These are phyloP conservation scores for Pseudogymnoascus sp. DNA, from an alignment of 2,329 filamentous ascomycete genomes.

Conservation along the genomic window DNA sequence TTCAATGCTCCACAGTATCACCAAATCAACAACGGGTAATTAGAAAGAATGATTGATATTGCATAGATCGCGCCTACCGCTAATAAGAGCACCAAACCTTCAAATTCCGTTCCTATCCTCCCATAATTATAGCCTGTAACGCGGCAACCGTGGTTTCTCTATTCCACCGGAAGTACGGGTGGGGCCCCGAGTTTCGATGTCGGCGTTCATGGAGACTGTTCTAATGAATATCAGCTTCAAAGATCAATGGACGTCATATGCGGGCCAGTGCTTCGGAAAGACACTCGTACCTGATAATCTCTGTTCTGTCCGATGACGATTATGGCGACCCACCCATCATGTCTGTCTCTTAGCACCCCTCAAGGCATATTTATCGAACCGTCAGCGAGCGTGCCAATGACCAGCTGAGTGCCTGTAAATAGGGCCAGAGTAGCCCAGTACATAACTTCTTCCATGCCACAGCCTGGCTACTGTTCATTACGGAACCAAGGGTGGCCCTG, in stretches of 20 bases:
- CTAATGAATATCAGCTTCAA: neutral
- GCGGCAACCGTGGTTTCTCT: neutral
- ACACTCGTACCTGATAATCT: neutral
- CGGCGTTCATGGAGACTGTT: neutral
- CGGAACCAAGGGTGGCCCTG: slow-evolving; percentile 23
- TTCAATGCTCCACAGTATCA: neutral
- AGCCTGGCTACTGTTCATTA: slow-evolving; percentile 4
- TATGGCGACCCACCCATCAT: neutral
- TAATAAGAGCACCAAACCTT: neutral
- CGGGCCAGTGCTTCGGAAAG: neutral
- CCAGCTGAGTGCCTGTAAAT: neutral
- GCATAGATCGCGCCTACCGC: neutral
- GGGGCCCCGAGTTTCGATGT: neutral
- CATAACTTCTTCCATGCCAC: neutral
- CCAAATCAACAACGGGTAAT: neutral
- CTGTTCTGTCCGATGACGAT: neutral
- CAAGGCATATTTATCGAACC: neutral
- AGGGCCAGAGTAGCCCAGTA: neutral
- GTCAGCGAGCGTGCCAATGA: neutral
- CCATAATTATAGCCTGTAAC: neutral
- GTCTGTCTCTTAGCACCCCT: neutral
- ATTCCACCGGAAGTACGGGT: neutral
- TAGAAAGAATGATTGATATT: neutral
- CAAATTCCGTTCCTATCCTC: neutral
- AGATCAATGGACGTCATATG: neutral